A percentile compares a stretch with the other conserved stretches of the same genome.
Evolutionary conservation across 208 protist genomes (phyloP).

Genomic region (Jaenimonas drosophilae): DNA sequence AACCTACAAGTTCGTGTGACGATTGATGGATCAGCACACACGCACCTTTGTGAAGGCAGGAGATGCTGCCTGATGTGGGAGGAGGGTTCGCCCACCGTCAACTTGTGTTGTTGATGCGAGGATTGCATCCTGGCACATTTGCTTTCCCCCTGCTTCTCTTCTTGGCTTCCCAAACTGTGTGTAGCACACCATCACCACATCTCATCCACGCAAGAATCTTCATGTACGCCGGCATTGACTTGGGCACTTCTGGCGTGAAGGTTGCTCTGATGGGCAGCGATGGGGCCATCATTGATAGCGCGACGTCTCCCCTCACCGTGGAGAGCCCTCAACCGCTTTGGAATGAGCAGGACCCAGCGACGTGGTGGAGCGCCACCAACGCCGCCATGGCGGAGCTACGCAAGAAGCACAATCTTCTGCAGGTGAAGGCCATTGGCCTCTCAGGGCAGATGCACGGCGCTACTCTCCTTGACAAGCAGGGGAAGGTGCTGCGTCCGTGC

Average conservation of each 20-base stretch:
- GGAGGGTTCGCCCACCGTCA: not conserved
- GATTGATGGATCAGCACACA: not conserved
- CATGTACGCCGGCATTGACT: slow-evolving; percentile 66
- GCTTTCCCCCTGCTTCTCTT: not conserved
- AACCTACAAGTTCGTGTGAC: slow-evolving; percentile 14
- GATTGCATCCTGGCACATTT: not conserved
- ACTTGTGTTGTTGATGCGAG: not conserved
- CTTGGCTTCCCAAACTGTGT: not conserved
- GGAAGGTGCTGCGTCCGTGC: slow-evolving; percentile 56
- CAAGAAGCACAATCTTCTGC: slow-evolving; percentile 29
- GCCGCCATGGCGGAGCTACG: slow-evolving; percentile 38
- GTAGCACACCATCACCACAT: slow-evolving; percentile 1
- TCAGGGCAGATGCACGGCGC: slow-evolving; percentile 70
- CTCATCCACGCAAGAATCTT: not conserved
- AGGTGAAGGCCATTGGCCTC: slow-evolving; percentile 44
- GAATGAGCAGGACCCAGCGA: slow-evolving; percentile 54
- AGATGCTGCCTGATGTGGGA: no score
- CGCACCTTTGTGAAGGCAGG: not conserved
- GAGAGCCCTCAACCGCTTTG: slow-evolving; percentile 55
- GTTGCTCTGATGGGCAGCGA: slow-evolving; percentile 41
- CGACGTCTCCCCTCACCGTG: slow-evolving; percentile 27
- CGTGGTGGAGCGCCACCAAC: slow-evolving; percentile 56
- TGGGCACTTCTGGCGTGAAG: slow-evolving; percentile 67
- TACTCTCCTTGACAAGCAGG: slow-evolving; percentile 45
- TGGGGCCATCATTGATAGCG: slow-evolving; percentile 50